phyloP scores from a whole-genome alignment of 2,329 filamentous ascomycete species.

The Penicillium brevicompactum region DNA sequence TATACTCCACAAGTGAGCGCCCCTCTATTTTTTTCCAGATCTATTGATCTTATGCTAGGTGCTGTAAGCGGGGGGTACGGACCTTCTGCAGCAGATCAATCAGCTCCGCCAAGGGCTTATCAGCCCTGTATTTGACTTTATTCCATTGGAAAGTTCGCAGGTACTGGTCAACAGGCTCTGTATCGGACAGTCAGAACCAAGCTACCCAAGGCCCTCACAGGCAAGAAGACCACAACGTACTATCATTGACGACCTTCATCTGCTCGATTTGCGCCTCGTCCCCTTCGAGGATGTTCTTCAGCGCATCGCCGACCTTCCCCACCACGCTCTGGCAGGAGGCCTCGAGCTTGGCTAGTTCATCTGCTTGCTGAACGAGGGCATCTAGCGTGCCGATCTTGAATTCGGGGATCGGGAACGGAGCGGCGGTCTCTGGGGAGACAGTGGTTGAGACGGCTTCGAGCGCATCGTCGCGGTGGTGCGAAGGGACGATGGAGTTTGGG shows the following conservation, averaged over 20 bases:
- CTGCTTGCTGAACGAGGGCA: constrained; percentile 91
- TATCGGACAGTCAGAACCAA: constrained; percentile 13
- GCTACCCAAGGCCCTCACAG: constrained; percentile 8
- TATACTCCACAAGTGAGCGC: neutral
- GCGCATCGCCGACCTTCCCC: constrained; percentile 81
- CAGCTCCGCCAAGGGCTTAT: constrained; percentile 84
- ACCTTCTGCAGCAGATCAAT: constrained; percentile 89
- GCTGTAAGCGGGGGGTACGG: neutral
- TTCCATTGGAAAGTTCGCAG: constrained; percentile 91
- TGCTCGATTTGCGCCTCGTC: constrained; percentile 79
- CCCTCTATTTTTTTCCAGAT: no score
- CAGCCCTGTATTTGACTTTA: constrained; percentile 93
- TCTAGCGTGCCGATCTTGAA: constrained; percentile 99
- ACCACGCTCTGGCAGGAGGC: constrained; percentile 77
- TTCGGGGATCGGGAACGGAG: constrained; percentile 80
- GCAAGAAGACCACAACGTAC: constrained; percentile 54
- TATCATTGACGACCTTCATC: constrained; percentile 93
- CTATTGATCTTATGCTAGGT: neutral
- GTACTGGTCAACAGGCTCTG: constrained; percentile 96
- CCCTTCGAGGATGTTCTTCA: constrained; percentile 79
- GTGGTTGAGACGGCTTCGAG: constrained; percentile 73
- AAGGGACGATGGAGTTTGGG: constrained; percentile 81
- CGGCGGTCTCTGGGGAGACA: constrained; percentile 70
- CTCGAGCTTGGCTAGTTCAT: constrained; percentile 90
- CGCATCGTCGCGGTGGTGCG: constrained; percentile 78